A percentile compares a stretch with the other conserved stretches of the same genome.
Evolutionary conservation across 1,139 yeast species (phyloP).

Genomic region (Arxiozyma slooffiae): DNA sequence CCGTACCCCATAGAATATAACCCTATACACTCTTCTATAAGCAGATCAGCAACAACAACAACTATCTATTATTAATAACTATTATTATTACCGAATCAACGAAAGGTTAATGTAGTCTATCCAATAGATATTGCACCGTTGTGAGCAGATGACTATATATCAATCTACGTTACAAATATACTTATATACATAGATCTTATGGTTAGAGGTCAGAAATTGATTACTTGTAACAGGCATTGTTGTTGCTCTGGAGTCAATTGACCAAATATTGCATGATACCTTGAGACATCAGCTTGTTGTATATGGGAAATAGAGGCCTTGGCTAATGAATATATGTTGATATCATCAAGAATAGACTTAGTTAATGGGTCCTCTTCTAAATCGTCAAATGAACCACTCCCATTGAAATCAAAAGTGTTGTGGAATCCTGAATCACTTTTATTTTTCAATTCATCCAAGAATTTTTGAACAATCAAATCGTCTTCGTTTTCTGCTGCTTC

Average conservation of each 20-base stretch:
- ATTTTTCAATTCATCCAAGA: constrained; percentile 38
- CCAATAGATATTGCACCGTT: background rate
- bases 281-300: constrained; percentile 30
- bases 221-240: constrained; percentile 7
- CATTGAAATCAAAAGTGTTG: constrained; percentile 33
- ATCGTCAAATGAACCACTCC: constrained; percentile 41
- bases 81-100: background rate
- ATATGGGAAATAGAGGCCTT: constrained; percentile 31
- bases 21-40: background rate
- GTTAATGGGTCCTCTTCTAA: constrained; percentile 74
- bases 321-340: constrained; percentile 53
- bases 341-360: constrained; percentile 63
- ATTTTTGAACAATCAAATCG: constrained; percentile 23
- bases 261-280: constrained; percentile 31
- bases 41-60: background rate
- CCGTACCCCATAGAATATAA: background rate
- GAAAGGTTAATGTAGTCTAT: background rate
- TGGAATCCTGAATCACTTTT: constrained; percentile 35
- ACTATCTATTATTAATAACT: too few relatives aligned
- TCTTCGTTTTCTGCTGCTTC: constrained; percentile 40
- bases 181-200: background rate
- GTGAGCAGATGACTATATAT: background rate
- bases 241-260: constrained; percentile 32
- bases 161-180: background rate
- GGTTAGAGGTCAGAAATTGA: background rate